These are phyloP conservation scores for Symbiodinium pilosum DNA, from an alignment of 73 alveolate genomes.

Conservation along the genomic window DNA sequence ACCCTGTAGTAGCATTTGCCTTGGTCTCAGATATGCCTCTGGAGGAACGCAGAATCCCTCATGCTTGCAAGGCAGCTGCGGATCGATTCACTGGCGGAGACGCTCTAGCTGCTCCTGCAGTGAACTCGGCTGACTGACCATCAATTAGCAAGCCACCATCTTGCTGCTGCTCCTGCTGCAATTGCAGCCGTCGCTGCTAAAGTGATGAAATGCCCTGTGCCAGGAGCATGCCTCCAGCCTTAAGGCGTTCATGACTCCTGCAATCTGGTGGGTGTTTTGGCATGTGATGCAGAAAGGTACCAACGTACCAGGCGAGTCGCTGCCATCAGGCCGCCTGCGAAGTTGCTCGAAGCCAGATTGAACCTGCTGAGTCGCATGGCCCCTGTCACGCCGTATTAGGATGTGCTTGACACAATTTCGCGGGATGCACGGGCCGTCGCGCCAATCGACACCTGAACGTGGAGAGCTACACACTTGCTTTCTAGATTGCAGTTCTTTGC, in stretches of 20 bases:
- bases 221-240: conserved; percentile 88
- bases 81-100: conserved; percentile 40
- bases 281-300: no score
- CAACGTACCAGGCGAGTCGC: neutral
- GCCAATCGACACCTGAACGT: conserved; percentile 16
- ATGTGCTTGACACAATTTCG: no score
- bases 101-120: conserved; percentile 79
- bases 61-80: neutral
- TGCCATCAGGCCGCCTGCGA: conserved; percentile 7
- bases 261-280: no score
- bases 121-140: neutral
- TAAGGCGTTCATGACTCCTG: no score
- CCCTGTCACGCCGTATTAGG: no score
- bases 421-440: neutral
- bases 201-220: conserved; percentile 66
- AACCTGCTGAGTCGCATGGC: neutral
- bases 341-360: neutral
- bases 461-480: no score
- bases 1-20: neutral
- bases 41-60: no score
- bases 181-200: conserved; percentile 49
- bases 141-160: neutral
- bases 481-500: no score
- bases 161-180: conserved; percentile 74
- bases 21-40: neutral